Percentiles rank a stretch among this genome's conserved stretches.
Evolutionary conservation across 495 filamentous ascomycete species (phyloP).

Genomic region (Amniculicola lignicola): DNA sequence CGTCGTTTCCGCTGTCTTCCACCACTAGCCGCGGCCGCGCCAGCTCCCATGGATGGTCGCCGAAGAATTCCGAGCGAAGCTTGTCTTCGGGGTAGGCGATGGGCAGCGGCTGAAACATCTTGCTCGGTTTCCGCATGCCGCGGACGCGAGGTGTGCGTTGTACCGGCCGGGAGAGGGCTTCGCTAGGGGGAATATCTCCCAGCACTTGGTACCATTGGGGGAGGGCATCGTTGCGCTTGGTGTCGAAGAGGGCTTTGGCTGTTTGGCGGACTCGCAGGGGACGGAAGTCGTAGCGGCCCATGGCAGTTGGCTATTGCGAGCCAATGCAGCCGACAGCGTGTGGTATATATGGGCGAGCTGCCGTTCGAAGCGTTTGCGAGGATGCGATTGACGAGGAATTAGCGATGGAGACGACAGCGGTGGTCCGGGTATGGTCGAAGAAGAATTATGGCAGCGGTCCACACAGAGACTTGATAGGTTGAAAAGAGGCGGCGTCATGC

Average conservation of each 20-base stretch:
- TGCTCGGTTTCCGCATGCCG: constrained; percentile 54
- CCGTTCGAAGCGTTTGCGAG: not conserved
- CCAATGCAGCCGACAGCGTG: not conserved
- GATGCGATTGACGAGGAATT: no score
- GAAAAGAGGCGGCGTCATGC: no score
- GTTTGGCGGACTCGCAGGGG: constrained; percentile 69
- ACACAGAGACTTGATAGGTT: no score
- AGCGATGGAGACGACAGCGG: no score
- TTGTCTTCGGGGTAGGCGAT: constrained; percentile 84
- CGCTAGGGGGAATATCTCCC: constrained; percentile 70
- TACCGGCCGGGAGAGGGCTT: constrained; percentile 66
- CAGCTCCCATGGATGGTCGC: constrained; percentile 95
- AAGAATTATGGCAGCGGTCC: no score
- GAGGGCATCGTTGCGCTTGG: constrained; percentile 47
- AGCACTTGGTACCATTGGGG: constrained; percentile 79
- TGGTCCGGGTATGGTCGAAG: no score
- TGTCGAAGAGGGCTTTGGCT: constrained; percentile 56
- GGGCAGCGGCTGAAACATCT: constrained; percentile 72
- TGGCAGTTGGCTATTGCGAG: constrained; percentile 35
- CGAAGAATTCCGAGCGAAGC: constrained; percentile 76
- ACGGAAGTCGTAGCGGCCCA: constrained; percentile 71
- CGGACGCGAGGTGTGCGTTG: constrained; percentile 19
- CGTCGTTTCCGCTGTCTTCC: constrained; percentile 82
- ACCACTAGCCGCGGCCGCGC: constrained; percentile 81
- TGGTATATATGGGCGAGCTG: constrained; percentile 1